Evolutionary conservation across 108 stramenopile species (phyloP).

Genomic region (Skeletonema tropicum): DNA sequence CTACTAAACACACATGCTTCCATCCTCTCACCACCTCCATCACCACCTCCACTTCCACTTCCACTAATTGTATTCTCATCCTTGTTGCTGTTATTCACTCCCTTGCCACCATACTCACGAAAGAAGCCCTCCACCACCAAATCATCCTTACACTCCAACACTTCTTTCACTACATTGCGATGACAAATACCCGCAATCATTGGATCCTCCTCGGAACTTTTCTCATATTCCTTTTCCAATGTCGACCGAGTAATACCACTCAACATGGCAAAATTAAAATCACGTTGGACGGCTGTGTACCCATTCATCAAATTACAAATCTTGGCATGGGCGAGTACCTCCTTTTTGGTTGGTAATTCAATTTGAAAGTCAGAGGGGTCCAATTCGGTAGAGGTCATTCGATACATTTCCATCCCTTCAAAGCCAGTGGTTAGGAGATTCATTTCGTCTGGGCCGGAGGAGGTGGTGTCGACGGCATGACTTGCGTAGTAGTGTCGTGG

Average conservation of each 20-base stretch:
- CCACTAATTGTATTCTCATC: not conserved
- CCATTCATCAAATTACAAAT: conserved; percentile 60
- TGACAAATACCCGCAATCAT: conserved; percentile 52
- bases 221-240: conserved; percentile 48
- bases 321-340: conserved; percentile 49
- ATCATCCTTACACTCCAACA: conserved; percentile 66
- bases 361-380: conserved; percentile 72
- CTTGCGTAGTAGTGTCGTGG: conserved; percentile 35
- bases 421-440: not conserved
- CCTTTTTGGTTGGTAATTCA: conserved; percentile 64
- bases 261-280: conserved; percentile 65
- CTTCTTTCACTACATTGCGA: conserved; percentile 56
- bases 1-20: conserved; percentile 72
- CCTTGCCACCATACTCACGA: conserved; percentile 27
- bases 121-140: conserved; percentile 60
- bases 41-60: conserved; percentile 6
- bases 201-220: conserved; percentile 15
- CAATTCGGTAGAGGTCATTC: conserved; percentile 51
- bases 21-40: conserved; percentile 39
- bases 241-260: conserved; percentile 34
- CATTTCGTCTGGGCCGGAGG: not conserved
- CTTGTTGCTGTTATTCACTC: not conserved
- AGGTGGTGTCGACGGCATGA: conserved; percentile 4
- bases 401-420: conserved; percentile 29
- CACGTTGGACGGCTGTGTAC: conserved; percentile 64